Evolutionary conservation across 2,329 filamentous ascomycete species (phyloP).

Genomic region (Hypoxylon sp.): DNA sequence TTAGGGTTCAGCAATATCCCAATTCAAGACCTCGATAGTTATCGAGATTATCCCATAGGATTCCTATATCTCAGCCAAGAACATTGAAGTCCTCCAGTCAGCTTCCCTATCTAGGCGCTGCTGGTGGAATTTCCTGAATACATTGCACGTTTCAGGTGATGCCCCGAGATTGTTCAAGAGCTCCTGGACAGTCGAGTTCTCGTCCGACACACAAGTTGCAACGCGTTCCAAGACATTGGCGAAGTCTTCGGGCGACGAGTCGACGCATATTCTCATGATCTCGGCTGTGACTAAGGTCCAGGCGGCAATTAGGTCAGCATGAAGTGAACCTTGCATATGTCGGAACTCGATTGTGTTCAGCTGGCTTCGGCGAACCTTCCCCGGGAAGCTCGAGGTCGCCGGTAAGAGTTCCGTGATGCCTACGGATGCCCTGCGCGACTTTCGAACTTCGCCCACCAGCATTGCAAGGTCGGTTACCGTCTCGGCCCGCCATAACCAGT

Average conservation of each 20-base stretch:
- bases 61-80: conserved; percentile 24
- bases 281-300: conserved; percentile 31
- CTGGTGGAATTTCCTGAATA: conserved; percentile 23
- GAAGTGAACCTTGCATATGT: conserved; percentile 38
- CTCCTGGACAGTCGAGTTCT: conserved; percentile 6
- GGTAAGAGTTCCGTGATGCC: conserved; percentile 33
- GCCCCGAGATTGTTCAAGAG: conserved; percentile 20
- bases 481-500: conserved; percentile 39
- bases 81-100: conserved; percentile 17
- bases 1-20: neutral
- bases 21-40: neutral
- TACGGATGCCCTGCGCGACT: conserved; percentile 29
- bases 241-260: conserved; percentile 20
- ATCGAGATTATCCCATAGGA: neutral
- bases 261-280: conserved; percentile 36
- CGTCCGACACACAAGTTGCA: conserved; percentile 6
- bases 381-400: conserved; percentile 24
- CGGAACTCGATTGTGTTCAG: conserved; percentile 38
- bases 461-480: conserved; percentile 32
- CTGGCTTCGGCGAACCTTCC: conserved; percentile 35
- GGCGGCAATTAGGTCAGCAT: conserved; percentile 26
- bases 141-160: neutral
- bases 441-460: conserved; percentile 26
- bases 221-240: conserved; percentile 3
- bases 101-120: conserved; percentile 30